Base-by-base conservation (phyloP, 225 moss, liverwort and hornwort species). In the Physcomitrium patens region DNA sequence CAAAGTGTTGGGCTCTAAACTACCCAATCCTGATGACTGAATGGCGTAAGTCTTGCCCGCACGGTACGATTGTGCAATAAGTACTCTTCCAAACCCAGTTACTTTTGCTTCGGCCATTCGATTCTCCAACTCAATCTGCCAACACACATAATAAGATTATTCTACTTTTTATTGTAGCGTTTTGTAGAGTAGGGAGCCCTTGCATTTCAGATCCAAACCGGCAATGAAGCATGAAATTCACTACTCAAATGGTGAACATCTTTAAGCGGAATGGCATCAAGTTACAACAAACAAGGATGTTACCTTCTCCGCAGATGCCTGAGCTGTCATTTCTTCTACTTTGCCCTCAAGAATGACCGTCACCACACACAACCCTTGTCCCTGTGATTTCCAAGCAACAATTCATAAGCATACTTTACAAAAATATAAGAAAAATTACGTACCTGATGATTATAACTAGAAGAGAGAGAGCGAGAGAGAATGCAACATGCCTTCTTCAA, bases 1-100 rank as follows among this genome's bases (percentile, higher is more conserved):
- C 78, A 97, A 79, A 27, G 97, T 97, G 70, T 97, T 97, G 3
- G 97, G 97, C 77, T 97, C 97, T 82, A 97, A 87, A 75, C 92
- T 90, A 69, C 97, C 97, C 61, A 97, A 76, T 11, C 97, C 97
- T 23, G 97, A 97, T 44, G 97, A 89, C 67, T 97, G 97, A 76
- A 97, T 97, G 9, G 94, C 94, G 72, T 93, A 97, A n/a, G 82
- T 80, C 81, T 97, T 97, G 17, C 97, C 97, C 75, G 90, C 91
- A 53, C 84, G 91, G 75, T 94, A 97, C 9, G 97, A 78, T 1
- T 89, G 87, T 12, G 97, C 90, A 72, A 92, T 90, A 69, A 97
- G 52, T 22, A 97, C 91, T 75, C 91, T 87, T 45, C 86, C 90
- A 70, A 97, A 94, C 12, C 94, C 94, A 11, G 68, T 89, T 2